Percentiles rank a stretch among this genome's conserved stretches.
Evolutionary conservation across 1,139 yeast genomes (phyloP).

Genomic region (Trichomonascaceae sp.): DNA sequence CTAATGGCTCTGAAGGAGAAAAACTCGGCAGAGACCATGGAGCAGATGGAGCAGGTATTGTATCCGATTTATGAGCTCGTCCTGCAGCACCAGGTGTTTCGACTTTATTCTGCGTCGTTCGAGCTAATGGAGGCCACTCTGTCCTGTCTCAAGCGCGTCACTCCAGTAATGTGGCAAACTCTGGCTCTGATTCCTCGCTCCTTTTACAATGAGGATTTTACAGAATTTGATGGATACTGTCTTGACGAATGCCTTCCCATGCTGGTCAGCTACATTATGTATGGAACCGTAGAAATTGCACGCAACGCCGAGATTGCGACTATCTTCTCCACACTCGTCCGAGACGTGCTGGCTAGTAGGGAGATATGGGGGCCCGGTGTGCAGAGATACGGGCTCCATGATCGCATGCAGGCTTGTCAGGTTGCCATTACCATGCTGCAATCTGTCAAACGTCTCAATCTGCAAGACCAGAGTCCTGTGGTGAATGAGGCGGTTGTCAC

Average conservation of each 20-base stretch:
- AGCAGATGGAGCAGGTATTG: conserved; percentile 57
- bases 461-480: conserved; percentile 1
- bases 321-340: conserved; percentile 24
- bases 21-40: conserved; percentile 57
- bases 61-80: conserved; percentile 63
- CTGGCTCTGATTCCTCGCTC: conserved; percentile 34
- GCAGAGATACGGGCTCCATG: conserved; percentile 37
- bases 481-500: conserved; percentile 15
- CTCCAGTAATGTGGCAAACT: conserved; percentile 66
- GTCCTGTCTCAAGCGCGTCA: conserved; percentile 55
- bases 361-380: too few relatives aligned
- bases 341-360: conserved; percentile 23
- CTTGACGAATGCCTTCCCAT: conserved; percentile 69
- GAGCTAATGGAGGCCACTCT: conserved; percentile 81
- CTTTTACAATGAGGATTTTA: conserved; percentile 38
- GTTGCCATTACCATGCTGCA: conserved; percentile 44
- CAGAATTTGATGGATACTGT: too few relatives aligned
- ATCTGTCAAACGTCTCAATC: conserved; percentile 20
- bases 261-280: conserved; percentile 63
- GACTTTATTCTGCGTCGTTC: conserved; percentile 69
- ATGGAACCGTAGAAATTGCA: conserved; percentile 44
- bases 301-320: conserved; percentile 20
- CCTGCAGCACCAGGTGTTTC: conserved; percentile 51
- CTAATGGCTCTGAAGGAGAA: conserved; percentile 74
- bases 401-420: conserved; percentile 38